A percentile compares a stretch with the other conserved stretches of the same genome.
phyloP scores from a whole-genome alignment of 495 filamentous ascomycete species.

The Bombardia bombarda region DNA sequence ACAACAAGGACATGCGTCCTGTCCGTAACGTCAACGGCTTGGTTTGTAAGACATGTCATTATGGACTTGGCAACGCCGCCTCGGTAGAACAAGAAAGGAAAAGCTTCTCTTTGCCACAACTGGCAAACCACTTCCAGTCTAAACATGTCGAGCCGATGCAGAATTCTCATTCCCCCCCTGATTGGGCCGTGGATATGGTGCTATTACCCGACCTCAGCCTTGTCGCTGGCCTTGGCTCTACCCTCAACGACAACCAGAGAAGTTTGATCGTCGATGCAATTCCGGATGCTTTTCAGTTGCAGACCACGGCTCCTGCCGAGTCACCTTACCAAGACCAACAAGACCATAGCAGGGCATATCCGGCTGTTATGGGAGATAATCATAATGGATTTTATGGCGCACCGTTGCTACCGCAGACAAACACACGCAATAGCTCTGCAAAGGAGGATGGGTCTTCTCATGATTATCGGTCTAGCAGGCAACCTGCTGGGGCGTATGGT shows the following conservation, averaged over 20 bases:
- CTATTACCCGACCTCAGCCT: conserved; percentile 48
- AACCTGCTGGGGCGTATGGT: background rate
- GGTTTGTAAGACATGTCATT: conserved; percentile 52
- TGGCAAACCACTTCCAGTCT: conserved; percentile 61
- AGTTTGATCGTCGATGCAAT: conserved; percentile 52
- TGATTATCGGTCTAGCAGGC: background rate
- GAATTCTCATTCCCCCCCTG: conserved; percentile 20
- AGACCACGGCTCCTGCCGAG: background rate
- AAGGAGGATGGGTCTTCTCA: too few species aligned
- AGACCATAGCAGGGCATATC: background rate
- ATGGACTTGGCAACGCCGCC: conserved; percentile 25
- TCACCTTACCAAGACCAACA: conserved; percentile 1
- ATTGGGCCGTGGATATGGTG: conserved; percentile 69
- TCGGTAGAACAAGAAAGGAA: conserved; percentile 34
- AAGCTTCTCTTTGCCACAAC: conserved; percentile 50
- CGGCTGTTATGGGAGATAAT: too few species aligned
- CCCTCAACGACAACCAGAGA: conserved; percentile 44
- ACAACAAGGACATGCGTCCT: conserved; percentile 56
- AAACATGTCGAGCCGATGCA: conserved; percentile 41
- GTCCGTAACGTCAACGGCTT: conserved; percentile 59
- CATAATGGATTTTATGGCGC: background rate
- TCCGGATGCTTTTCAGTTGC: conserved; percentile 26
- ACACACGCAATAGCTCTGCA: too few species aligned
- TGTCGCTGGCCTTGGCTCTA: conserved; percentile 38
- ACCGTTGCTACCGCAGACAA: background rate